Evolutionary conservation across 345 rosid genomes (phyloP).

Genomic region (Euphorbia pulcherrima): DNA sequence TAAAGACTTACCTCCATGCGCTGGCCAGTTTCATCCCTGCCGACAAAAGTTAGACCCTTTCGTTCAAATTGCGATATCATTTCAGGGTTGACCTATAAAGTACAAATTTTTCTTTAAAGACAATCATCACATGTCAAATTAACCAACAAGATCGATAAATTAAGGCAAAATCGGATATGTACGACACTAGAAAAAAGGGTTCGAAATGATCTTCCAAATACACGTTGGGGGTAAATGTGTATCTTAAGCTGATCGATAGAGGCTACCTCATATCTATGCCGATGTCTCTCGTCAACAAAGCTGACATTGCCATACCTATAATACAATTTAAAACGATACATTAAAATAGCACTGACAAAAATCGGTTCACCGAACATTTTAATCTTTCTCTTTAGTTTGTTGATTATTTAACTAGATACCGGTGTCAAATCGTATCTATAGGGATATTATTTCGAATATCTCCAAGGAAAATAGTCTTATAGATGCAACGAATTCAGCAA

Average conservation of each 20-base stretch:
- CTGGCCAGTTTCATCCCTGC: slow-evolving; percentile 83
- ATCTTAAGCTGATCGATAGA: neutral
- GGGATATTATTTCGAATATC: neutral
- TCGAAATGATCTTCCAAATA: neutral
- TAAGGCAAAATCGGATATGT: no score
- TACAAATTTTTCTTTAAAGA: neutral
- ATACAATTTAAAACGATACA: slow-evolving; percentile 5
- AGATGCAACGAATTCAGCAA: neutral
- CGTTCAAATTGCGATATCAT: slow-evolving; percentile 61
- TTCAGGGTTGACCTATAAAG: slow-evolving; percentile 77
- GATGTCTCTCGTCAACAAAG: slow-evolving; percentile 76
- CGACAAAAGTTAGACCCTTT: slow-evolving; percentile 85
- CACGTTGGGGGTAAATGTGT: neutral
- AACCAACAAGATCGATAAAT: neutral
- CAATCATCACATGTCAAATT: neutral
- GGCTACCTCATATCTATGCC: slow-evolving; percentile 92
- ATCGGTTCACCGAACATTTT: neutral
- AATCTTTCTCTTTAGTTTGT: neutral
- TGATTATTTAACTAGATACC: neutral
- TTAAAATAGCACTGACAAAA: neutral
- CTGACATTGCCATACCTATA: slow-evolving; percentile 67
- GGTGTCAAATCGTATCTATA: neutral
- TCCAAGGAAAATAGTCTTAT: neutral
- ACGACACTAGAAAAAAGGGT: neutral
- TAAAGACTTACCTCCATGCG: slow-evolving; percentile 66